Conservation (phyloP, 1,284 basidiomycete species). For the Cutaneotrichosporon cavernicola region DNA sequence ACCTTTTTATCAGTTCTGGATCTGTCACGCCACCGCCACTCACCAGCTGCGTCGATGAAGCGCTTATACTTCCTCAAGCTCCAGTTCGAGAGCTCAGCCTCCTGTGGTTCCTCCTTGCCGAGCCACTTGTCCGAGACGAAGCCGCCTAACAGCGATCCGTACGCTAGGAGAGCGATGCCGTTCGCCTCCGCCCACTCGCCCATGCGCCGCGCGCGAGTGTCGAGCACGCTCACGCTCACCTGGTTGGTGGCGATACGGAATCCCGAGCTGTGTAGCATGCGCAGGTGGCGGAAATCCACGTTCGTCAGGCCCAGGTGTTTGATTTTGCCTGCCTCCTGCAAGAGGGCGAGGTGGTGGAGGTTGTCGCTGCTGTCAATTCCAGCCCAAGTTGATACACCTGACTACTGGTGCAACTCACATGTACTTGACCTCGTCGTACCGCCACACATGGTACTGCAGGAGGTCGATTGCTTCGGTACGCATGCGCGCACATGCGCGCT, state of each 20-base stretch:
- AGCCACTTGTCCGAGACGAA: conserved; percentile 28
- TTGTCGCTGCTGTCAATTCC: conserved; percentile 13
- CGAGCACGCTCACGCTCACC: conserved; percentile 28
- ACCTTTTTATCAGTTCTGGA: conserved; percentile 10
- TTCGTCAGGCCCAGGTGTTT: conserved; percentile 24
- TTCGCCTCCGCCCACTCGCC: conserved; percentile 18
- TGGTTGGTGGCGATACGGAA: conserved; percentile 25
- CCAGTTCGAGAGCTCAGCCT: conserved; percentile 13
- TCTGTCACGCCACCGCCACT: conserved; percentile 4
- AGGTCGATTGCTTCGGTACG: conserved; percentile 1
- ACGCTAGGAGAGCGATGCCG: conserved; percentile 24
- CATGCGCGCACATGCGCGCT: conserved; percentile 2
- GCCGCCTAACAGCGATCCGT: conserved; percentile 26
- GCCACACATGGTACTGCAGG: conserved; percentile 18
- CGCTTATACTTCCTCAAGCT: conserved; percentile 26
- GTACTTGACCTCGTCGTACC: conserved; percentile 16
- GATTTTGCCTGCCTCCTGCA: conserved; percentile 14
- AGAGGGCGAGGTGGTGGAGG: conserved; percentile 13
- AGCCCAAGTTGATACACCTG: not conserved
- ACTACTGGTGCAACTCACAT: conserved; percentile 3
- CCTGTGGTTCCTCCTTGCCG: conserved; percentile 15
- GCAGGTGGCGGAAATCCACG: conserved; percentile 28
- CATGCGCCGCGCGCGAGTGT: conserved; percentile 26
- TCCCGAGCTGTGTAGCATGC: conserved; percentile 22
- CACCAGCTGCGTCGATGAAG: conserved; percentile 27